A percentile compares a stretch with the other conserved stretches of the same genome.
Conservation (phyloP, 345 rosid genomes). For the Camelina neglecta region DNA sequence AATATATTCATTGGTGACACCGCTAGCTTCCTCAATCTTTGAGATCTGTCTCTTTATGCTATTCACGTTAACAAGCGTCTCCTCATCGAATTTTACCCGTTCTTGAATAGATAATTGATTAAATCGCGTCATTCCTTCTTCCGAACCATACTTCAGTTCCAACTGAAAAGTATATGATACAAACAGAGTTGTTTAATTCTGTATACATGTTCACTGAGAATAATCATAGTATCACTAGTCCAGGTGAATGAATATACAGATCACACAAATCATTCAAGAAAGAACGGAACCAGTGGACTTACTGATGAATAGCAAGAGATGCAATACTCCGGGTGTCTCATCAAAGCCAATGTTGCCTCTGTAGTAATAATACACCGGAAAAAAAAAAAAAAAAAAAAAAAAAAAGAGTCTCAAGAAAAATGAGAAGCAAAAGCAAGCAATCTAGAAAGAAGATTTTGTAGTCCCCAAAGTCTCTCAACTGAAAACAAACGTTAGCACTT, state of each 20-base stretch:
- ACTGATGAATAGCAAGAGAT: conserved; percentile 89
- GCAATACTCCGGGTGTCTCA: conserved; percentile 92
- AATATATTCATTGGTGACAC: conserved; percentile 70
- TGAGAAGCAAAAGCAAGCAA: no score
- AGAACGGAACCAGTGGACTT: conserved; percentile 42
- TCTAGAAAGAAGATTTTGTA: no score
- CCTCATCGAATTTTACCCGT: conserved; percentile 85
- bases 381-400: no score
- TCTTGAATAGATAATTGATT: conserved; percentile 92
- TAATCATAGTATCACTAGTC: not conserved
- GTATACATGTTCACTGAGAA: no score
- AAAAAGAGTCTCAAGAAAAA: no score
- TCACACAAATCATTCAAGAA: no score
- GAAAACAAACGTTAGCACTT: no score
- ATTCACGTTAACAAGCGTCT: conserved; percentile 82
- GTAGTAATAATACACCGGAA: conserved; percentile 8
- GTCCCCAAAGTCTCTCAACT: no score
- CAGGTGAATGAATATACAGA: no score
- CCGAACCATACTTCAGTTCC: conserved; percentile 70
- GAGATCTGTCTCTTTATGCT: conserved; percentile 64
- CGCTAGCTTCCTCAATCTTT: conserved; percentile 52
- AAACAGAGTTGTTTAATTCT: not conserved
- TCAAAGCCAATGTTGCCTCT: conserved; percentile 86
- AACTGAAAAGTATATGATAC: conserved; percentile 49
- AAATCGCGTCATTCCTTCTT: conserved; percentile 81